These are phyloP conservation scores for Penicillium capsulatum DNA, from an alignment of 2,329 filamentous ascomycete species.

Conservation along the genomic window DNA sequence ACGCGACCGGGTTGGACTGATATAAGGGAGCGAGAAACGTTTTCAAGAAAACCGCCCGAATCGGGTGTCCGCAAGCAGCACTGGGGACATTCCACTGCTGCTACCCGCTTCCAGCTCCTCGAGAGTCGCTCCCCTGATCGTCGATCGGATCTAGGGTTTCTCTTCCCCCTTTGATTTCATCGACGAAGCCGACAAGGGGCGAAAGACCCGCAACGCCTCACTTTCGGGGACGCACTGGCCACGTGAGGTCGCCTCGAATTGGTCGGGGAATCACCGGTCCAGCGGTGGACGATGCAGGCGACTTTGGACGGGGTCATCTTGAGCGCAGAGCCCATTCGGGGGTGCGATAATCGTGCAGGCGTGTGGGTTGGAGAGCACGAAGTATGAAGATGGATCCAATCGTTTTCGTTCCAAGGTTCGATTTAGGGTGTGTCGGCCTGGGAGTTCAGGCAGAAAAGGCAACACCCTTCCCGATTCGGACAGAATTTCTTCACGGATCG, in stretches of 20 bases:
- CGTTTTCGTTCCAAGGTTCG: no score
- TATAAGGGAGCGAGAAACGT: slow-evolving; percentile 18
- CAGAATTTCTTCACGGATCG: no score
- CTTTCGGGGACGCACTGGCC: slow-evolving; percentile 24
- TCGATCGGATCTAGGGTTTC: slow-evolving; percentile 1
- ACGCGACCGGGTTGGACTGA: slow-evolving; percentile 24
- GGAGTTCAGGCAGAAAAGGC: no score
- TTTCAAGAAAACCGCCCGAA: slow-evolving; percentile 22
- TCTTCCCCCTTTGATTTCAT: not conserved
- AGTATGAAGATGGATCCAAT: not conserved
- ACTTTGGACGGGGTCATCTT: no score
- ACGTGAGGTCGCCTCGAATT: slow-evolving; percentile 19
- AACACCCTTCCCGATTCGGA: no score
- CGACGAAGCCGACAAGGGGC: not conserved
- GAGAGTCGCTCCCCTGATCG: slow-evolving; percentile 1
- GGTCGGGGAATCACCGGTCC: slow-evolving; percentile 15
- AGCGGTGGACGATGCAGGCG: no score
- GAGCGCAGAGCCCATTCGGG: no score
- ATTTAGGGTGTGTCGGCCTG: no score
- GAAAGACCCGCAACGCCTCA: slow-evolving; percentile 20
- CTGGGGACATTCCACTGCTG: slow-evolving; percentile 25
- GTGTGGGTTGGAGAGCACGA: slow-evolving; percentile 1
- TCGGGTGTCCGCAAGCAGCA: slow-evolving; percentile 23
- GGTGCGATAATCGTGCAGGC: no score
- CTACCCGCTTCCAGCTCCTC: slow-evolving; percentile 15